Evolutionary conservation across 345 rosid species (phyloP).

Genomic region (Salix suchowensis): DNA sequence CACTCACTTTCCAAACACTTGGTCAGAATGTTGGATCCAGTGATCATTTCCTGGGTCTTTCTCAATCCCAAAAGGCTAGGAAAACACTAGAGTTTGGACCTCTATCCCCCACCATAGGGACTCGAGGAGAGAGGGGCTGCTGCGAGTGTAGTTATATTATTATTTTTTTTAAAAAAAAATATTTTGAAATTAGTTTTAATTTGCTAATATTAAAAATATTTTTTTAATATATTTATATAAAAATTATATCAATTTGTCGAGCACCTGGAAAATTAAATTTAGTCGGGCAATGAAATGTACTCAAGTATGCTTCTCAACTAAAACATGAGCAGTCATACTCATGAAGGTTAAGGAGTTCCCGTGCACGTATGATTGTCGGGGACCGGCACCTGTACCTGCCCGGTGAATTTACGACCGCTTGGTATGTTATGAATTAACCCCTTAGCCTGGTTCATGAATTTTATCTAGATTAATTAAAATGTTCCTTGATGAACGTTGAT

Average conservation of each 20-base stretch:
- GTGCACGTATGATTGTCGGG: constrained; percentile 23
- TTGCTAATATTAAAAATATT: no score
- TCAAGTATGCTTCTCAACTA: constrained; percentile 32
- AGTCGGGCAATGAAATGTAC: not conserved
- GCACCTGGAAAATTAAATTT: no score
- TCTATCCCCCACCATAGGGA: constrained; percentile 23
- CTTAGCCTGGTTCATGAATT: no score
- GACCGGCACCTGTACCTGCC: constrained; percentile 12
- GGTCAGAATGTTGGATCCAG: constrained; percentile 42
- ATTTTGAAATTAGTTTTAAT: no score
- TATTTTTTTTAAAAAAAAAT: no score
- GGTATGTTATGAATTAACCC: constrained; percentile 1
- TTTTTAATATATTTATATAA: no score
- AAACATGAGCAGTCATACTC: constrained; percentile 24
- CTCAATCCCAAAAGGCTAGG: constrained; percentile 2
- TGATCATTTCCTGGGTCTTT: constrained; percentile 23
- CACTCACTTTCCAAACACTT: no score
- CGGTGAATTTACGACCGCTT: not conserved
- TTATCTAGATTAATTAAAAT: no score
- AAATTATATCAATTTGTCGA: no score
- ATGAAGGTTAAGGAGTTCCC: constrained; percentile 18
- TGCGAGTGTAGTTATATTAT: no score
- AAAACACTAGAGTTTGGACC: constrained; percentile 24
- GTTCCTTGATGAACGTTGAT: no score
- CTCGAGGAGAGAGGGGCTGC: not conserved